phyloP scores from a whole-genome alignment of 495 filamentous ascomycete species.

The Daldinia vernicosa region DNA sequence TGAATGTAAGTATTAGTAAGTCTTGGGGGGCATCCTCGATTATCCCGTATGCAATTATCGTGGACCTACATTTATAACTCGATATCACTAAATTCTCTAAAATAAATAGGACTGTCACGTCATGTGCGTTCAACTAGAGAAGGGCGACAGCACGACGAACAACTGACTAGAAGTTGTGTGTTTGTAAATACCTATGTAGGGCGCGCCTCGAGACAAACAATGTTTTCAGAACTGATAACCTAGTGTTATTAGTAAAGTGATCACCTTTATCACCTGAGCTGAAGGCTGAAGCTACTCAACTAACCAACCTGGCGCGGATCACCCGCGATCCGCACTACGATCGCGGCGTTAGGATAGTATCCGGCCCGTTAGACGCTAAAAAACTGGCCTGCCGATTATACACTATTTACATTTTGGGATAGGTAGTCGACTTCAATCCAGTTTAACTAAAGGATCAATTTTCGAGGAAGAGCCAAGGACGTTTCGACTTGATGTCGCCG shows the following conservation, averaged over 20 bases:
- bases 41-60: background rate
- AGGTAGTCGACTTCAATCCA: background rate
- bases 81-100: background rate
- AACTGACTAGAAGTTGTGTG: background rate
- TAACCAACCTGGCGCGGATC: conserved; percentile 17
- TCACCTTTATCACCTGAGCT: conserved; percentile 6
- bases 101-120: background rate
- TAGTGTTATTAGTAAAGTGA: background rate
- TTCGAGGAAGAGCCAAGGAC: conserved; percentile 46
- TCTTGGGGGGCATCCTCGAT: background rate
- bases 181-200: background rate
- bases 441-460: conserved; percentile 15
- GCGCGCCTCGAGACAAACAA: background rate
- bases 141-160: background rate
- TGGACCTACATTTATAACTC: background rate
- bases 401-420: background rate
- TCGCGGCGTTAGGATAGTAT: conserved; percentile 7
- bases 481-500: conserved; percentile 34
- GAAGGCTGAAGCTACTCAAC: conserved; percentile 8
- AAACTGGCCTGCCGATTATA: background rate
- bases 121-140: background rate
- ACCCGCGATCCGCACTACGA: conserved; percentile 10
- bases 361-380: conserved; percentile 14
- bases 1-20: conserved; percentile 20
- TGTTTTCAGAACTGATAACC: background rate